phyloP scores from a whole-genome alignment of 805 yeast species.

The Candida loeiensis region DNA sequence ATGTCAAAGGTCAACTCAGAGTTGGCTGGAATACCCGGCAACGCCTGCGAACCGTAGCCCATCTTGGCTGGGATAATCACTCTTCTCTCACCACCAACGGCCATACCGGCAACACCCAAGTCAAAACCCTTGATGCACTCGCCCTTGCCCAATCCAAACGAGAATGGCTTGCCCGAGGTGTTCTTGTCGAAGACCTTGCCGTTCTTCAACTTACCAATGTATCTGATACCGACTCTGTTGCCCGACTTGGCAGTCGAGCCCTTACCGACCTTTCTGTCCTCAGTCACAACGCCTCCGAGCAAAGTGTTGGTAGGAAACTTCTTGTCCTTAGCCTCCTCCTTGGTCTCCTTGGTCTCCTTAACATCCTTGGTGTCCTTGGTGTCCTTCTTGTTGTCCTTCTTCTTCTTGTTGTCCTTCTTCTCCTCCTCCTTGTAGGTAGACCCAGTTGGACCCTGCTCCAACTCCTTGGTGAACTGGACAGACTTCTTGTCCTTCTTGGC shows the following conservation, averaged over 20 bases:
- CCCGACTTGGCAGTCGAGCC: constrained; percentile 89
- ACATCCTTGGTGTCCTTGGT: constrained; percentile 19
- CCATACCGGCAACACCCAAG: constrained; percentile 97
- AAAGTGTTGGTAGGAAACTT: constrained; percentile 73
- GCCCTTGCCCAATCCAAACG: constrained; percentile 88
- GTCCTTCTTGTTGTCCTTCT: constrained; percentile 21
- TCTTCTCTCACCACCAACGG: constrained; percentile 98
- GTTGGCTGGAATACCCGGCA: constrained; percentile 98
- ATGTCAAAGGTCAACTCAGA: constrained; percentile 95
- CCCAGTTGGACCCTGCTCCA: constrained; percentile 92
- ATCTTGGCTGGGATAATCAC: constrained; percentile 91
- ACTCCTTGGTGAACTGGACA: constrained; percentile 84
- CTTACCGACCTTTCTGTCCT: constrained; percentile 86
- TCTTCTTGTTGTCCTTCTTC: constrained; percentile 18
- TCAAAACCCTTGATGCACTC: constrained; percentile 99
- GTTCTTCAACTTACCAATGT: constrained; percentile 94
- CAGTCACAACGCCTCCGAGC: constrained; percentile 89
- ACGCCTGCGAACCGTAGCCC: constrained; percentile 92
- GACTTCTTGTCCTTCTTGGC: constrained; percentile 43
- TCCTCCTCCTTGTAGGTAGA: constrained; percentile 26
- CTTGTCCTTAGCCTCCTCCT: constrained; percentile 29
- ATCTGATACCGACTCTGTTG: constrained; percentile 90
- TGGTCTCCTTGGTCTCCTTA: constrained; percentile 17
- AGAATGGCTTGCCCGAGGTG: constrained; percentile 94
- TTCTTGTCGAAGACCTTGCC: constrained; percentile 97